These are phyloP conservation scores for Abrus precatorius DNA, from an alignment of 306 rosid species.

Conservation along the genomic window DNA sequence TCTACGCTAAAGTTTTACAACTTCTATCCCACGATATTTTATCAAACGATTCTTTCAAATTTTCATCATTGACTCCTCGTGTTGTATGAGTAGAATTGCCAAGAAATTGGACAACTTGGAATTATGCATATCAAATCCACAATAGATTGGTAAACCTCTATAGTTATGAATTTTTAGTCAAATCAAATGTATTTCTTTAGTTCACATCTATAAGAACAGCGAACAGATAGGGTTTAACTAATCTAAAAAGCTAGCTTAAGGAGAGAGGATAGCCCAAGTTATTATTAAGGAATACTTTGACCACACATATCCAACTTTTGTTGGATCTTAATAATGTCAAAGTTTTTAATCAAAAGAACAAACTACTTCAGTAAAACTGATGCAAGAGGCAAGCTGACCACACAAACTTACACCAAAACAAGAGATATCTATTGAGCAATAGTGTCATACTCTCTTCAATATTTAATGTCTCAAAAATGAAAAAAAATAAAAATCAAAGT, in stretches of 20 bases:
- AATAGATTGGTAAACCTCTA: not conserved
- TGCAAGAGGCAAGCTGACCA: not conserved
- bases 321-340: not conserved
- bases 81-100: not conserved
- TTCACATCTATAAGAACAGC: not conserved
- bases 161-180: not conserved
- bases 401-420: not conserved
- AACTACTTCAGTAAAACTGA: not conserved
- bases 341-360: not conserved
- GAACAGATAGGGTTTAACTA: not conserved
- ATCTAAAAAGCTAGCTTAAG: not conserved
- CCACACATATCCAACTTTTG: not conserved
- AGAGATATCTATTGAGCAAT: not conserved
- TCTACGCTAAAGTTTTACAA: not conserved
- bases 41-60: not conserved
- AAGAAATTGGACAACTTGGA: not conserved
- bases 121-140: not conserved
- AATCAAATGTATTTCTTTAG: not conserved
- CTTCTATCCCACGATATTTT: not conserved
- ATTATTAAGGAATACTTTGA: not conserved
- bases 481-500: not conserved
- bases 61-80: not conserved
- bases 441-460: constrained; percentile 1
- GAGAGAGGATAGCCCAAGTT: not conserved
- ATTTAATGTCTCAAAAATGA: constrained; percentile 5